Conservation (phyloP, 2,329 filamentous ascomycete species). For the Raffaelea arxii region DNA sequence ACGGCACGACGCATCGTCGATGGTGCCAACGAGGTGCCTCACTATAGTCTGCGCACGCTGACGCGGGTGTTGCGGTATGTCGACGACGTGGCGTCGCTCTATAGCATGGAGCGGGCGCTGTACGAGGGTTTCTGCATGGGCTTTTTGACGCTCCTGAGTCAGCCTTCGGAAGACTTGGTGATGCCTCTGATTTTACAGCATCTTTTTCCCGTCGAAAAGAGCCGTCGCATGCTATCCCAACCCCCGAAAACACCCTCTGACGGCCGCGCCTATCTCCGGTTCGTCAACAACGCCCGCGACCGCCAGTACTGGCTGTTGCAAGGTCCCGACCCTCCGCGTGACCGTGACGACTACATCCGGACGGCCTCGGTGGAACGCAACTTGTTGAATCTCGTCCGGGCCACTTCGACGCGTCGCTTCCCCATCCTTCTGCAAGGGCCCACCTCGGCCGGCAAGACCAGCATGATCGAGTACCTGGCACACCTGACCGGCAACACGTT, state of each 20-base stretch:
- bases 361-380: conserved; percentile 94
- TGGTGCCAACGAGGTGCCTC: conserved; percentile 88
- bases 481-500: conserved; percentile 95
- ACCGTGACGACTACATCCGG: conserved; percentile 87
- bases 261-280: conserved; percentile 68
- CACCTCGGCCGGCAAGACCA: conserved; percentile 95
- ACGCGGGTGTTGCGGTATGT: conserved; percentile 87
- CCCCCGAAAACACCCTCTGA: conserved; percentile 69
- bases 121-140: conserved; percentile 98
- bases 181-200: conserved; percentile 72
- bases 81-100: conserved; percentile 70
- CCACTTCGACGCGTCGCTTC: conserved; percentile 83
- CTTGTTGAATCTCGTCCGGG: conserved; percentile 85
- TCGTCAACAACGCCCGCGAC: conserved; percentile 53
- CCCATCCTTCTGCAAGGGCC: conserved; percentile 94
- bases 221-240: conserved; percentile 57
- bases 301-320: conserved; percentile 85
- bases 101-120: conserved; percentile 74
- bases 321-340: conserved; percentile 55
- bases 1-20: conserved; percentile 82
- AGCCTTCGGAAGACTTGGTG: conserved; percentile 69
- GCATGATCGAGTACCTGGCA: conserved; percentile 98
- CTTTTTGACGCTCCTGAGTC: conserved; percentile 81
- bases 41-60: conserved; percentile 91
- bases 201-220: conserved; percentile 55